Percentiles rank a stretch among this genome's conserved stretches.
phyloP scores from a whole-genome alignment of 257 asterid genomes.

The Solanum etuberosum region DNA sequence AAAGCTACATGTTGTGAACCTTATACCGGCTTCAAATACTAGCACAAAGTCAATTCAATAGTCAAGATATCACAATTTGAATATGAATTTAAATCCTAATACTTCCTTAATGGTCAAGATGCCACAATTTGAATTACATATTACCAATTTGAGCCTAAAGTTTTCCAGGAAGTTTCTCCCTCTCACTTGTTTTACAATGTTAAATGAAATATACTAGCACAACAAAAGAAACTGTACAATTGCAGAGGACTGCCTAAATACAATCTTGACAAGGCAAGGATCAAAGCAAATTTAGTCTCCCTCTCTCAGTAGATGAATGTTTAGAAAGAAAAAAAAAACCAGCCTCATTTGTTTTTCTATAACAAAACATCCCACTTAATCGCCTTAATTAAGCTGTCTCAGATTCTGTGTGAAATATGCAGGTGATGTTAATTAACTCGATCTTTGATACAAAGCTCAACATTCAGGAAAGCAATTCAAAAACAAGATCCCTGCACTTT shows the following conservation, averaged over 20 bases:
- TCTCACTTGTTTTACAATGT: not conserved
- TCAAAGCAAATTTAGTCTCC: not conserved
- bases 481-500: not conserved
- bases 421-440: not conserved
- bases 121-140: not conserved
- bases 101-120: not conserved
- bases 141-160: not conserved
- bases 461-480: not conserved
- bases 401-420: not conserved
- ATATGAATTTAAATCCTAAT: not conserved
- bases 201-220: not conserved
- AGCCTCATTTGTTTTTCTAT: not conserved
- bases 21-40: not conserved
- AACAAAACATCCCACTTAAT: not conserved
- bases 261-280: not conserved
- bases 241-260: not conserved
- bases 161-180: not conserved
- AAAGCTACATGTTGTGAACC: not conserved
- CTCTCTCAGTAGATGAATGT: not conserved
- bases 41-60: not conserved
- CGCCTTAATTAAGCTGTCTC: not conserved
- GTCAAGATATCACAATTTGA: not conserved
- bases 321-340: not conserved
- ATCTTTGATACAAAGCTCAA: not conserved
- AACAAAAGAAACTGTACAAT: not conserved